Base-by-base conservation (phyloP, 1,284 basidiomycete species). In the Nidula niveotomentosa region DNA sequence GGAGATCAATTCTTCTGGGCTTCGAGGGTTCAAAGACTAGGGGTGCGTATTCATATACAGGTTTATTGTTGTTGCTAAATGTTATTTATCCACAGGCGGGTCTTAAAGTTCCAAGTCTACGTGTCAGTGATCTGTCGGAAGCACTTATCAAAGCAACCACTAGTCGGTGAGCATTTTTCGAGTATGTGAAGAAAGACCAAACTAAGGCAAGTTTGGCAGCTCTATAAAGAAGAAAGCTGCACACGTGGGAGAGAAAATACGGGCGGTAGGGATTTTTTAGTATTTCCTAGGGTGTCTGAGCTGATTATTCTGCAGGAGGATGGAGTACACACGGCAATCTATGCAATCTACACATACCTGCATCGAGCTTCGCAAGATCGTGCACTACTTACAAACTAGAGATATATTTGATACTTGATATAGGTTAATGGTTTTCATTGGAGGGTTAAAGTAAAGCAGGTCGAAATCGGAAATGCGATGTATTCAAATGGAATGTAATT, bases 1-100 rank as follows among this genome's bases (percentile, higher is more conserved):
- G 78, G 80, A 15, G 83, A 88, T 62, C 87, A 90, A 65, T 86
- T 79, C 68, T 90, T 90, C 67, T 90, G 89, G 86, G 87, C 84
- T 6, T 79, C 77, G 39, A 77, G 87, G 35, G 85, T 90, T 18
- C 79, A 84, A 56, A 78, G 79, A 60, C 75, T 88, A 33, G 84
- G 80, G 37, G 84, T 81, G 50, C 68, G 76, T 65, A 33, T 51
- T 48, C 33, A 49, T 12, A 53, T 36, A 43, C n/a, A 9, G 55
- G 48, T 47, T 43, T 13, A 18, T 41, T 17, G 36, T 36, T 41
- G 17, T 52, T 30, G 49, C 48, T 36, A 13, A 52, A n/a, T 10
- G 34, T 10, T 53, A 30, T 53, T 50, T 48, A 33, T 52, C 37
- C 10, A 23, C 51, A 79, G 76, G 76, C 76, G 53, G 77, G 84